Conservation (phyloP, 352 stramenopile genomes). For the Globisporangium paddicum region DNA sequence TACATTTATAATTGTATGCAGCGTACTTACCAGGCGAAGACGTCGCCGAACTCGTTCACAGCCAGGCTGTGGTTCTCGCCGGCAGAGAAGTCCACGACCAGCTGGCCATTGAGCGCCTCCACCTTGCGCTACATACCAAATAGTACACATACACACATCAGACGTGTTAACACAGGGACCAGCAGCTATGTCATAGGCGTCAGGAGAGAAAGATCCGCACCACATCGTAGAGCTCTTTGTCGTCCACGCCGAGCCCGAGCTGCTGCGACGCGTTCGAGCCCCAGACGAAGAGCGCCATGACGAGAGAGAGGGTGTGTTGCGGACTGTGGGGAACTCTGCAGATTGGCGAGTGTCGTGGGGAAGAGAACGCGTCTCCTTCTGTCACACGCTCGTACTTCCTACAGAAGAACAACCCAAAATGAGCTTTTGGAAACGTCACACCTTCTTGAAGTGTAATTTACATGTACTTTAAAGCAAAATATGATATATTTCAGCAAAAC, state of each 20-base stretch:
- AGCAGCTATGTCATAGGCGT: background rate
- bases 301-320: background rate
- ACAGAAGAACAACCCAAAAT: background rate
- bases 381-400: background rate
- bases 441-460: background rate
- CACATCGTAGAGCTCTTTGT: slow-evolving; percentile 58
- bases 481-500: background rate
- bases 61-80: slow-evolving; percentile 72
- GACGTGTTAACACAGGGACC: slow-evolving; percentile 1
- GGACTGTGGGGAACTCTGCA: background rate
- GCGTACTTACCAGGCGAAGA: slow-evolving; percentile 57
- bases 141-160: background rate
- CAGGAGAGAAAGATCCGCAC: slow-evolving; percentile 15
- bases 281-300: slow-evolving; percentile 77
- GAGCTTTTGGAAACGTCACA: background rate
- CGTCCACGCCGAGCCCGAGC: slow-evolving; percentile 41
- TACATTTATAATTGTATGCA: background rate
- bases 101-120: slow-evolving; percentile 43
- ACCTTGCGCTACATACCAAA: slow-evolving; percentile 35
- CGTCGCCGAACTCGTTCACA: slow-evolving; percentile 77
- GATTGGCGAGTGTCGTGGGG: slow-evolving; percentile 1
- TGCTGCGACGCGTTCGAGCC: slow-evolving; percentile 72
- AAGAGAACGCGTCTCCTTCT: background rate
- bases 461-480: background rate
- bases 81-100: slow-evolving; percentile 68